These are phyloP conservation scores for Alternaria triticimaculans DNA, from an alignment of 2,329 filamentous ascomycete genomes.

Conservation along the genomic window DNA sequence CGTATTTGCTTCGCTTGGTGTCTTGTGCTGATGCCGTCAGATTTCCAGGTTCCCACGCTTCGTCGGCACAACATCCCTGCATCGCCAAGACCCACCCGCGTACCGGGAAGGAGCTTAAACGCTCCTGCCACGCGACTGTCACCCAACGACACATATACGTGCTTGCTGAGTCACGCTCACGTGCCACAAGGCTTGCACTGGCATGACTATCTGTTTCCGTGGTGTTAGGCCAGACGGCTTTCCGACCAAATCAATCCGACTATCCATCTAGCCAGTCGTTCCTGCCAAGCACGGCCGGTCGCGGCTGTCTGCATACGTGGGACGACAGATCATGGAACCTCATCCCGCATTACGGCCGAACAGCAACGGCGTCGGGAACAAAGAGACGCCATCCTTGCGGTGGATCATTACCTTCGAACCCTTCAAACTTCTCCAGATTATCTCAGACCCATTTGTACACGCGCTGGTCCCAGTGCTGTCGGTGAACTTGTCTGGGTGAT, in stretches of 20 bases:
- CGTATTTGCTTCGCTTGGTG: neutral
- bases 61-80: slow-evolving; percentile 13
- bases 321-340: neutral
- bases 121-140: neutral
- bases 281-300: neutral
- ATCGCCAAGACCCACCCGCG: slow-evolving; percentile 12
- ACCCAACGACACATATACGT: neutral
- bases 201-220: neutral
- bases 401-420: neutral
- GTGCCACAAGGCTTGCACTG: neutral
- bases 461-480: neutral
- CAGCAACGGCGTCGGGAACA: neutral
- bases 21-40: slow-evolving; percentile 22
- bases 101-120: slow-evolving; percentile 11
- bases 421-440: neutral
- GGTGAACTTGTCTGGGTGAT: neutral
- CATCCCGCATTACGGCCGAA: neutral
- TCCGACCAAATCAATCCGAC: neutral
- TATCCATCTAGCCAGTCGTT: neutral
- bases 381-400: neutral
- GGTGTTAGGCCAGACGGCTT: neutral
- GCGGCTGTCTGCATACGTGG: neutral
- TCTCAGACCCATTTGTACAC: neutral
- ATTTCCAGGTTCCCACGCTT: slow-evolving; percentile 21
- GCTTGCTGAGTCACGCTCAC: neutral